Conservation (phyloP, 202 grass and related monocot genomes). For the Elaeis oleifera region DNA sequence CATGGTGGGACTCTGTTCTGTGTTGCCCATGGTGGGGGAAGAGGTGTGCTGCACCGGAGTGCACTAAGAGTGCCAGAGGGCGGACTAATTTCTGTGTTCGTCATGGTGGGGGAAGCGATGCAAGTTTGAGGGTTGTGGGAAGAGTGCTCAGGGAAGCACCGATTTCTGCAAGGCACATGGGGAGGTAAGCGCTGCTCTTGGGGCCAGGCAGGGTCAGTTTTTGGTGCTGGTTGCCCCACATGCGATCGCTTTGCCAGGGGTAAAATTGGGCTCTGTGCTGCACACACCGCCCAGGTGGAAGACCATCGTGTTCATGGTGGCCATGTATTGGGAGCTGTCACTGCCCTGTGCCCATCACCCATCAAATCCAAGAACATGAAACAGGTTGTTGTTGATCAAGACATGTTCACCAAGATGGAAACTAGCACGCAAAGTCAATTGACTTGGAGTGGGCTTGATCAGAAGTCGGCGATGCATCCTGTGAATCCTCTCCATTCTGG, state of each 20-base stretch:
- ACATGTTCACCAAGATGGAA: conserved; percentile 10
- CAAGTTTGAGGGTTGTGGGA: conserved; percentile 42
- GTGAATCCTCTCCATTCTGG: conserved; percentile 1
- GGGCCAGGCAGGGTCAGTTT: too few species aligned
- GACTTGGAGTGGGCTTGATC: neutral
- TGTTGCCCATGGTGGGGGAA: conserved; percentile 52
- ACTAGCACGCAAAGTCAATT: conserved; percentile 16
- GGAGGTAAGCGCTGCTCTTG: conserved; percentile 33
- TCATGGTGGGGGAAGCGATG: conserved; percentile 46
- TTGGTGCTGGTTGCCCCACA: too few species aligned
- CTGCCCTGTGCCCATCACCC: neutral
- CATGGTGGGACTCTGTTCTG: conserved; percentile 48
- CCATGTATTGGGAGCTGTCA: conserved; percentile 22
- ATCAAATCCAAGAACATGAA: conserved; percentile 11
- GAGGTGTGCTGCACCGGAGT: conserved; percentile 31
- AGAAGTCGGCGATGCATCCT: conserved; percentile 15
- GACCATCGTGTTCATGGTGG: conserved; percentile 48
- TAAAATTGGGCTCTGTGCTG: too few species aligned
- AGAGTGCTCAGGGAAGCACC: conserved; percentile 45
- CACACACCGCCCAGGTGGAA: too few species aligned
- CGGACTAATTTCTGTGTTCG: conserved; percentile 42
- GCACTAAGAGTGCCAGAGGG: conserved; percentile 46
- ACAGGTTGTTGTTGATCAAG: conserved; percentile 10
- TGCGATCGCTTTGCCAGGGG: too few species aligned
- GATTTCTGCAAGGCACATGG: conserved; percentile 46